Conservation (phyloP, 495 filamentous ascomycete genomes). For the Aspergillus nidulans region DNA sequence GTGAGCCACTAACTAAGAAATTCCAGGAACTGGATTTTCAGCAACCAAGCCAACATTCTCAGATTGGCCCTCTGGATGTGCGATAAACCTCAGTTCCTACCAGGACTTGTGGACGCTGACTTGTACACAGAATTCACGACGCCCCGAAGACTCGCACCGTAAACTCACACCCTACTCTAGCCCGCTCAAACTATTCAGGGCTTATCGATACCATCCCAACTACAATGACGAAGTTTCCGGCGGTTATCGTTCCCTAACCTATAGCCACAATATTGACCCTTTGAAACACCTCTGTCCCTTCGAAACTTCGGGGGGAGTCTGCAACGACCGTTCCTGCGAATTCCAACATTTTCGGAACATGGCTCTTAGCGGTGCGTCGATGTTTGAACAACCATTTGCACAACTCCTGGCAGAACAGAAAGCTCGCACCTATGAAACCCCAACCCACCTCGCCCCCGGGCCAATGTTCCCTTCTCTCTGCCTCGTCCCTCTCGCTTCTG, state of each 20-base stretch:
- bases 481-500: background rate
- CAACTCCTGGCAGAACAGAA: conserved; percentile 17
- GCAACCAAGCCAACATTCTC: conserved; percentile 16
- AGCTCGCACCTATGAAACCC: conserved; percentile 12
- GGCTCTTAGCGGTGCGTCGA: conserved; percentile 74
- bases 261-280: conserved; percentile 81
- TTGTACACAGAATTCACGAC: conserved; percentile 21
- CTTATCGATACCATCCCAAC: conserved; percentile 81
- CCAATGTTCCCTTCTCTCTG: conserved; percentile 5
- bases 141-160: conserved; percentile 15
- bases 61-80: conserved; percentile 36
- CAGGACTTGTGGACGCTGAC: conserved; percentile 11
- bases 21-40: conserved; percentile 25
- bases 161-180: conserved; percentile 74
- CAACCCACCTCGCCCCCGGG: too few species aligned
- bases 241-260: conserved; percentile 86
- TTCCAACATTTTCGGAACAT: conserved; percentile 81
- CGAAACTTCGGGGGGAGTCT: conserved; percentile 68
- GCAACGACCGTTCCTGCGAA: conserved; percentile 65
- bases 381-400: conserved; percentile 32
- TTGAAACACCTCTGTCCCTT: conserved; percentile 66
- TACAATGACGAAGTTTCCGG: conserved; percentile 64
- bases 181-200: conserved; percentile 74
- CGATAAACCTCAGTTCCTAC: conserved; percentile 21
- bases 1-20: conserved; percentile 30